phyloP scores from a whole-genome alignment of 148 eudicot species.

The Mesembryanthemum crystallinum region DNA sequence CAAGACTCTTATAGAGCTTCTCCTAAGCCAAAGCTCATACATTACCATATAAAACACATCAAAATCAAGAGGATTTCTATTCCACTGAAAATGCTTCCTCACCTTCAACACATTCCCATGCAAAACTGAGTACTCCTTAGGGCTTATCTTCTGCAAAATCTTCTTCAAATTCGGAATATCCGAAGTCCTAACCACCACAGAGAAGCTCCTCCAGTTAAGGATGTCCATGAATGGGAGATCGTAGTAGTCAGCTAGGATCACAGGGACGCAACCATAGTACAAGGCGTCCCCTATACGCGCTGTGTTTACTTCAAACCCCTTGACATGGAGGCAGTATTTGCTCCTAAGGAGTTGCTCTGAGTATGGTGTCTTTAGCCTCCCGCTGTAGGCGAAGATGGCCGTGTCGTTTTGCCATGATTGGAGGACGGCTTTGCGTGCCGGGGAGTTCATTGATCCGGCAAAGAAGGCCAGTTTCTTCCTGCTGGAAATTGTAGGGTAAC shows the following conservation, averaged over 20 bases:
- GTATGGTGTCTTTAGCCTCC: conserved; percentile 68
- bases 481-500: conserved; percentile 6
- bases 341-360: conserved; percentile 60
- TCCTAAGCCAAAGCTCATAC: conserved; percentile 69
- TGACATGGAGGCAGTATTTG: conserved; percentile 85
- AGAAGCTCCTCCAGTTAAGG: conserved; percentile 68
- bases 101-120: conserved; percentile 53
- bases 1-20: conserved; percentile 37
- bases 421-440: conserved; percentile 47
- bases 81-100: conserved; percentile 65
- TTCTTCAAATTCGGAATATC: conserved; percentile 73
- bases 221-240: conserved; percentile 84
- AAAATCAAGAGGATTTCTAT: conserved; percentile 37
- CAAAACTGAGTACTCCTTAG: conserved; percentile 37
- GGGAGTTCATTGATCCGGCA: conserved; percentile 79
- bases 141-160: conserved; percentile 41
- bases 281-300: conserved; percentile 86
- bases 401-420: conserved; percentile 57
- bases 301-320: conserved; percentile 90
- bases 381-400: conserved; percentile 45
- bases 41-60: conserved; percentile 72
- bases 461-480: conserved; percentile 83
- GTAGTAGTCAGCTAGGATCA: conserved; percentile 74
- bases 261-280: conserved; percentile 87
- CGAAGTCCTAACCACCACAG: conserved; percentile 43